These are phyloP conservation scores for Petunia axillaris DNA, from an alignment of 257 asterid genomes.

Conservation along the genomic window DNA sequence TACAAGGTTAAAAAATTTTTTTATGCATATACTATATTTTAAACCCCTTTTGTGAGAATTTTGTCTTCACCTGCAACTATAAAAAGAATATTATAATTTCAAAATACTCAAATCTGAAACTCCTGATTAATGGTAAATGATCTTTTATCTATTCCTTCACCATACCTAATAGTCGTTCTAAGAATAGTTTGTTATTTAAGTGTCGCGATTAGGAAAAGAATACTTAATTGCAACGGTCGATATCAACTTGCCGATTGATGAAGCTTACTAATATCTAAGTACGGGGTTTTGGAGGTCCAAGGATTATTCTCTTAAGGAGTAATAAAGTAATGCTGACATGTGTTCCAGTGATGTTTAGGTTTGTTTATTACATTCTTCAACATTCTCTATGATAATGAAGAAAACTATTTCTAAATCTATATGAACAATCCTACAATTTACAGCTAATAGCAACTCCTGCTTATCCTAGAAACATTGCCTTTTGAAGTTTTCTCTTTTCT, in stretches of 20 bases:
- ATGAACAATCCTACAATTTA: neutral
- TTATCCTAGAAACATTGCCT: neutral
- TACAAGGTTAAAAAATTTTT: too few relatives aligned
- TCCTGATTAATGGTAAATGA: too few relatives aligned
- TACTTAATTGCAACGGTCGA: neutral
- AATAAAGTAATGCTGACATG: neutral
- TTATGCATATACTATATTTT: too few relatives aligned
- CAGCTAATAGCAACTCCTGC: neutral
- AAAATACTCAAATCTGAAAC: too few relatives aligned
- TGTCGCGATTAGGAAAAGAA: neutral
- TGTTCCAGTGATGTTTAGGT: neutral
- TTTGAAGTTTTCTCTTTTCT: too few relatives aligned
- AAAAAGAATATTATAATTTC: too few relatives aligned
- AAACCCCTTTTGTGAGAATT: too few relatives aligned
- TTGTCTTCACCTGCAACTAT: too few relatives aligned
- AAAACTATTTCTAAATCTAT: neutral
- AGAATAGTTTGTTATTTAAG: slow-evolving; percentile 1
- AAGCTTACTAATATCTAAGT: neutral
- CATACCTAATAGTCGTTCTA: neutral
- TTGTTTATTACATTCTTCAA: neutral
- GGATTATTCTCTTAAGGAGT: neutral
- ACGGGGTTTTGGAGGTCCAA: neutral
- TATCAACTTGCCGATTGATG: neutral
- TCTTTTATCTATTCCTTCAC: too few relatives aligned
- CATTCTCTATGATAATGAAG: slow-evolving; percentile 3